Conservation (phyloP, 2,329 filamentous ascomycete species). For the Exophiala viscosa region DNA sequence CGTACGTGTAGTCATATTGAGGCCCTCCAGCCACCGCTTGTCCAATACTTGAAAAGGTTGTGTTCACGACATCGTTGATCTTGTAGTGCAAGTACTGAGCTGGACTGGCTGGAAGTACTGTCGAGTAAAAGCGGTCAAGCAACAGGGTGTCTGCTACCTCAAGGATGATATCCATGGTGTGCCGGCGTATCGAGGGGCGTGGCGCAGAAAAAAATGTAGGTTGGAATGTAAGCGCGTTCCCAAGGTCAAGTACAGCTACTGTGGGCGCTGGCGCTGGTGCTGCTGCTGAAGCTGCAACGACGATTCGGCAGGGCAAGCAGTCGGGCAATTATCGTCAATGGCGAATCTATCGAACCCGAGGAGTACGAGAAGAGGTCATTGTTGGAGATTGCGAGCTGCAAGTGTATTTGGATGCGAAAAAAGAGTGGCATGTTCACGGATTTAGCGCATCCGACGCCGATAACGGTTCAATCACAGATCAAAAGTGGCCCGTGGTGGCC, state of each 20-base stretch:
- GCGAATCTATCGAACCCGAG: background rate
- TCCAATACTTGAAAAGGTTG: conserved; percentile 53
- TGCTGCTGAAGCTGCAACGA: too few relatives aligned
- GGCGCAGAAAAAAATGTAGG: too few relatives aligned
- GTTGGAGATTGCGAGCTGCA: background rate
- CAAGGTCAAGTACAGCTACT: too few relatives aligned
- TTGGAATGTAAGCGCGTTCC: too few relatives aligned
- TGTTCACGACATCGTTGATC: conserved; percentile 50
- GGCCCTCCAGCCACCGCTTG: conserved; percentile 40
- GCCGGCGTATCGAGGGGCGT: background rate
- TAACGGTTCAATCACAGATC: conserved; percentile 6
- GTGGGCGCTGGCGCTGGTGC: too few relatives aligned
- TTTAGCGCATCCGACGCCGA: conserved; percentile 11
- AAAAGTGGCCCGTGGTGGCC: background rate
- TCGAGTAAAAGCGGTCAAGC: conserved; percentile 75
- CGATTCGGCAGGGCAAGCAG: too few relatives aligned
- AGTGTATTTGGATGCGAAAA: background rate
- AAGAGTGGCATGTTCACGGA: conserved; percentile 11
- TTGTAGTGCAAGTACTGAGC: conserved; percentile 52
- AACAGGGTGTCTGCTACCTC: conserved; percentile 78
- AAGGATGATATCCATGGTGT: conserved; percentile 84
- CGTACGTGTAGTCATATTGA: conserved; percentile 57
- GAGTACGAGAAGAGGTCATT: background rate
- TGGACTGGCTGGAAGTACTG: conserved; percentile 59
- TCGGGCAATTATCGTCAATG: background rate